A percentile compares a stretch with the other conserved stretches of the same genome.
Conservation (phyloP, 108 stramenopile species). For the Cyclotella atomus region DNA sequence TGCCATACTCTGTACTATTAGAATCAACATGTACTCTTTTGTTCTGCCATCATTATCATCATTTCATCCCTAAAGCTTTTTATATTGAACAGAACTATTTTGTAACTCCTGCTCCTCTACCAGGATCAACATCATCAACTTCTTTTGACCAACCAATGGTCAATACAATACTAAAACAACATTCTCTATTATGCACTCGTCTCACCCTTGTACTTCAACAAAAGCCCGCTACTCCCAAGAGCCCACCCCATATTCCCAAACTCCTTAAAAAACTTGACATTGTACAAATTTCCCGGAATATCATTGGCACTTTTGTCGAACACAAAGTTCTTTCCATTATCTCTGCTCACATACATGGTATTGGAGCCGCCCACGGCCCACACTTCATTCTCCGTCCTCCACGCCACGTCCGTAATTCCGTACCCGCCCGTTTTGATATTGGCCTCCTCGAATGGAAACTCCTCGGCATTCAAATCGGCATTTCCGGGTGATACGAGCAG, state of each 20-base stretch:
- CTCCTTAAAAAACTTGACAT: slow-evolving; percentile 95
- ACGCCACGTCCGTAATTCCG: slow-evolving; percentile 96
- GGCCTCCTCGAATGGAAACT: slow-evolving; percentile 84
- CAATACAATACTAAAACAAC: too few species aligned
- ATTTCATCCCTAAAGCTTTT: too few species aligned
- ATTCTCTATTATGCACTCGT: slow-evolving; percentile 22
- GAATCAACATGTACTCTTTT: too few species aligned
- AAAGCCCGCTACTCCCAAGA: slow-evolving; percentile 91
- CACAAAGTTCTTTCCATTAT: slow-evolving; percentile 92
- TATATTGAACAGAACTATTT: too few species aligned
- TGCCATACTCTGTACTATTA: too few species aligned
- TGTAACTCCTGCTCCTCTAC: too few species aligned
- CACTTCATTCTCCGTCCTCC: slow-evolving; percentile 88
- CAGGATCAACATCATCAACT: too few species aligned
- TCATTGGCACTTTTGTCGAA: slow-evolving; percentile 94
- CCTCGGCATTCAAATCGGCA: slow-evolving; percentile 65
- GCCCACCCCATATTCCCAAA: slow-evolving; percentile 91
- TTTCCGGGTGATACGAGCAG: slow-evolving; percentile 59
- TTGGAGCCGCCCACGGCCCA: slow-evolving; percentile 98
- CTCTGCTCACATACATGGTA: slow-evolving; percentile 90
- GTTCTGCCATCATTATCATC: too few species aligned
- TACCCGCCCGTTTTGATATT: slow-evolving; percentile 97
- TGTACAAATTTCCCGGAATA: slow-evolving; percentile 96
- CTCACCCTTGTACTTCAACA: slow-evolving; percentile 85
- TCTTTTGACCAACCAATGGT: too few species aligned